These are phyloP conservation scores for Aureobasidium mangrovei DNA, from an alignment of 2,329 filamentous ascomycete species.

Conservation along the genomic window DNA sequence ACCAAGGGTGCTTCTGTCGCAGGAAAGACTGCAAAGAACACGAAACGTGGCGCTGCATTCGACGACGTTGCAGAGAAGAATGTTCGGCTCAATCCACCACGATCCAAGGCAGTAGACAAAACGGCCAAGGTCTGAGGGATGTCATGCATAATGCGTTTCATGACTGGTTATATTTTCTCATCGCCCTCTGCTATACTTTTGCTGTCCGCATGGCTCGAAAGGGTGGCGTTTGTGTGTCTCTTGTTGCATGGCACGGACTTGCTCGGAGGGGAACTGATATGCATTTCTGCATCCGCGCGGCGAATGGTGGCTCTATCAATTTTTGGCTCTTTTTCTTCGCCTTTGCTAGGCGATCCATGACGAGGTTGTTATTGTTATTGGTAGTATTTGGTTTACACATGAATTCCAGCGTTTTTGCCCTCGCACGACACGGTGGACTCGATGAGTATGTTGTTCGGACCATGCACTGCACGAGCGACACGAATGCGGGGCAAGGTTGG, in stretches of 20 bases:
- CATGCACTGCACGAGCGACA: too few species aligned
- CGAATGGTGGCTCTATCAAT: constrained; percentile 1
- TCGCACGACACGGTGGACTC: too few species aligned
- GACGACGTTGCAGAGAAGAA: constrained; percentile 2
- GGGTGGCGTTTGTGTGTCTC: background rate
- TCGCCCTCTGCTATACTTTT: background rate
- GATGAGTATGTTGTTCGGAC: too few species aligned
- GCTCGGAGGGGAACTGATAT: background rate
- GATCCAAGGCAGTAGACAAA: background rate
- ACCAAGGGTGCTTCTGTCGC: constrained; percentile 4
- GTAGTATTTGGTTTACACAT: too few species aligned
- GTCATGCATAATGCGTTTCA: background rate
- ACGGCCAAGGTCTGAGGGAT: background rate
- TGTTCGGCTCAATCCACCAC: constrained; percentile 6
- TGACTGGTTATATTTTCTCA: constrained; percentile 2
- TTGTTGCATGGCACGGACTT: background rate
- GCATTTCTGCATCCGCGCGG: constrained; percentile 1
- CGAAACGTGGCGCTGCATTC: constrained; percentile 5
- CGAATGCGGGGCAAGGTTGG: too few species aligned
- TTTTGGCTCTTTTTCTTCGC: background rate
- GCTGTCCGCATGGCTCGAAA: constrained; percentile 1
- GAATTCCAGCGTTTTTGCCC: too few species aligned
- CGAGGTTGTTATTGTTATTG: too few species aligned
- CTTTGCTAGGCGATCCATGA: background rate
- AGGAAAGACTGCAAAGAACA: constrained; percentile 7